Evolutionary conservation across 23 red algal genomes (phyloP).

Genomic region (Gracilaria domingensis): DNA sequence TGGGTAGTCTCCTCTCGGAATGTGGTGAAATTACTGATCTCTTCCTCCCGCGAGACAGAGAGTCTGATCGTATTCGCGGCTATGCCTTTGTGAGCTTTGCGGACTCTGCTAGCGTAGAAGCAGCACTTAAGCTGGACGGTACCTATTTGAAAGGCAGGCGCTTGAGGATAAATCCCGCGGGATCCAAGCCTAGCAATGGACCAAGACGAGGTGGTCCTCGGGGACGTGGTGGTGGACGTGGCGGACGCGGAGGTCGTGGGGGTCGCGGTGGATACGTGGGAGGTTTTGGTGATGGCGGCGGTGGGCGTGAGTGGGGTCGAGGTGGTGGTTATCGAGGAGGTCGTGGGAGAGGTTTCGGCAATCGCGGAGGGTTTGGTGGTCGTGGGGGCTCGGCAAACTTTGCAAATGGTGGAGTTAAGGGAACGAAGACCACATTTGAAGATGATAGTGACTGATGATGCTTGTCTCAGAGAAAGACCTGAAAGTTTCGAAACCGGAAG

Average conservation of each 20-base stretch:
- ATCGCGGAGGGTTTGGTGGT: conserved; percentile 32
- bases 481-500: neutral
- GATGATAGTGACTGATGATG: conserved; percentile 52
- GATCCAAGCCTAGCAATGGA: conserved; percentile 31
- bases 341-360: conserved; percentile 29
- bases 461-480: neutral
- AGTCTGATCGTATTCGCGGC: conserved; percentile 67
- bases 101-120: conserved; percentile 5
- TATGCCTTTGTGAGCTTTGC: conserved; percentile 56
- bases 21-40: conserved; percentile 73
- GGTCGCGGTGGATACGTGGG: conserved; percentile 35
- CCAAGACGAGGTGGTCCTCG: conserved; percentile 16
- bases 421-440: conserved; percentile 52
- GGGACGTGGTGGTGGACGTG: conserved; percentile 24
- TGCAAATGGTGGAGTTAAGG: conserved; percentile 26
- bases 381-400: neutral
- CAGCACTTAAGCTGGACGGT: conserved; percentile 49
- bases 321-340: conserved; percentile 44
- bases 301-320: conserved; percentile 26
- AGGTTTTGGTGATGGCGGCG: conserved; percentile 25
- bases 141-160: conserved; percentile 24
- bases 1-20: conserved; percentile 42
- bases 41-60: conserved; percentile 71
- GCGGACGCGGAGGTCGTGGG: conserved; percentile 33
- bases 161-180: conserved; percentile 50